A percentile compares a stretch with the other conserved stretches of the same genome.
Evolutionary conservation across 169 alveolate genomes (phyloP).

Genomic region (Toxoplasma gondii): DNA sequence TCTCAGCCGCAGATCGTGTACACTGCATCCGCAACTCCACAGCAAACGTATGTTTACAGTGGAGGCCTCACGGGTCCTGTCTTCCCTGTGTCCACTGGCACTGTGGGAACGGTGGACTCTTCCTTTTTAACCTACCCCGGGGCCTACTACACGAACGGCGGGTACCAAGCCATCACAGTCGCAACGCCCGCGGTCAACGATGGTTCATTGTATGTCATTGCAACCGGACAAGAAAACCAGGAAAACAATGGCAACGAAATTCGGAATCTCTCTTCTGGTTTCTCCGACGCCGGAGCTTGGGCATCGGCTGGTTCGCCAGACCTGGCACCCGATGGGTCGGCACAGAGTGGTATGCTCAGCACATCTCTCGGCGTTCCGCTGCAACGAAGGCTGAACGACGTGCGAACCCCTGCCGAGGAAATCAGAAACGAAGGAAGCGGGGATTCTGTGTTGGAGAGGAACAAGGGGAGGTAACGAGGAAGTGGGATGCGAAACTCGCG

Average conservation of each 20-base stretch:
- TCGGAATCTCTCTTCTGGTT: too few relatives aligned
- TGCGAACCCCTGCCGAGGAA: too few relatives aligned
- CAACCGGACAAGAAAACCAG: not conserved
- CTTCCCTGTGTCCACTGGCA: not conserved
- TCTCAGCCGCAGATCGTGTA: not conserved
- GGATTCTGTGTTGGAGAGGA: too few relatives aligned
- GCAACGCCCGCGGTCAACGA: not conserved
- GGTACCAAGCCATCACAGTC: constrained; percentile 2
- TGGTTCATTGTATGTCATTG: not conserved
- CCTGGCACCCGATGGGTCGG: not conserved
- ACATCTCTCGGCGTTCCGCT: not conserved
- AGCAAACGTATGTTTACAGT: not conserved
- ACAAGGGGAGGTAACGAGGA: too few relatives aligned
- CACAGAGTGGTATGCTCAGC: not conserved
- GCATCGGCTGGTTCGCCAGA: too few relatives aligned
- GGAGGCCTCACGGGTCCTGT: not conserved
- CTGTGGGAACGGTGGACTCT: not conserved
- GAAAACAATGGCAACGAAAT: not conserved
- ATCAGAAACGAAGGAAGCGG: too few relatives aligned
- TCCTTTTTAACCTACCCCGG: not conserved
- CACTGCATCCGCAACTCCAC: not conserved
- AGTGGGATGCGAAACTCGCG: too few relatives aligned
- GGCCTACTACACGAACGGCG: not conserved
- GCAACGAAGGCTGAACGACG: not conserved
- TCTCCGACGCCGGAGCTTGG: too few relatives aligned